Base-by-base conservation (phyloP, 2,329 filamentous ascomycete species). In the Diatrype stigma region DNA sequence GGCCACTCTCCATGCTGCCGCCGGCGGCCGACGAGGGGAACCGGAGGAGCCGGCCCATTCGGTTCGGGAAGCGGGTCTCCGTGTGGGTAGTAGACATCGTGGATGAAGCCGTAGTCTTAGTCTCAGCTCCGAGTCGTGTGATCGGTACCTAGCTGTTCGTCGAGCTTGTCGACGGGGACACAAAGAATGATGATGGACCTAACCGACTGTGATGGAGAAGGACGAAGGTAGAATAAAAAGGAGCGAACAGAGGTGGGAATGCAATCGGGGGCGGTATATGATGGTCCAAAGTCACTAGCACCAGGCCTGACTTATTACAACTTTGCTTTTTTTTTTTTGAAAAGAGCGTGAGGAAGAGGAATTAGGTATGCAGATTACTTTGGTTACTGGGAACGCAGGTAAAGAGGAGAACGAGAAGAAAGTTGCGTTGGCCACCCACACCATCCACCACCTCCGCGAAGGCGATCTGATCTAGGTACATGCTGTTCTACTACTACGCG, bases 1-100 rank as follows among this genome's bases (percentile, higher is more conserved):
- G 51, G 58, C 16, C 40, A 4, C 7, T n/a, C 40, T 62, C 59
- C 73, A 78, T 76, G 42, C 62, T 69, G 7, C 6, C 21, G 42
- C 62, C 69, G 7, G 6, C 21, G 14, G 21, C 21, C 14, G 16
- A 7, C 11, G 22, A 28, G 40, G 21, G 19, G 10, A 40, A 22
- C 21, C 40, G 40, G n/a, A 19, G 40, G 40, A 44, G 56, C 42
- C 56, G 54, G 11, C 59, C 56, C 49, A 54, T 49, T 47, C 63
- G 62, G 45, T 59, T 58, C 19, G 37, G 19, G 19, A 21, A 40
- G 12, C 8, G 17, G 37, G 37, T 40, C 14, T 40, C 3, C 19
- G n/a, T 17, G 12, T 22, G 17, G 37, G 16, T 12, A n/a, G 16
- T 12, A 12, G 26, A 30, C 26, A 30, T 30, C 26, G 26, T 30